Conservation (phyloP, 2,329 filamentous ascomycete species). For the Pseudopithomyces maydicus region DNA sequence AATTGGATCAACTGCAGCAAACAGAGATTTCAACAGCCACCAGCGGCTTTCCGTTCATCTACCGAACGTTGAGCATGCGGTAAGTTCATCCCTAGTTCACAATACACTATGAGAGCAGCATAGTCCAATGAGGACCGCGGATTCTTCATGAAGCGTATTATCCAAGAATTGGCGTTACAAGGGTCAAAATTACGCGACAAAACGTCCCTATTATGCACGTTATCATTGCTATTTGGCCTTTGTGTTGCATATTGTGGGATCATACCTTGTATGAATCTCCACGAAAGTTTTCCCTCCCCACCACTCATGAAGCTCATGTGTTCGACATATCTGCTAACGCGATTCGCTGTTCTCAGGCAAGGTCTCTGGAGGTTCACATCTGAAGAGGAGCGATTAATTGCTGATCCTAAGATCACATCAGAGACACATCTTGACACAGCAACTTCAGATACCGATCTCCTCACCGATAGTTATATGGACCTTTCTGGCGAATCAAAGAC, state of each 20-base stretch:
- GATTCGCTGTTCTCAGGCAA: constrained; percentile 7
- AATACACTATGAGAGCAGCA: no score
- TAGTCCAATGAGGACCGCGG: no score
- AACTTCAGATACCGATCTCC: constrained; percentile 36
- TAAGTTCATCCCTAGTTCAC: neutral
- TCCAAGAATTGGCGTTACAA: no score
- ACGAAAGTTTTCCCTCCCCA: no score
- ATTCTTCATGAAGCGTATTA: no score
- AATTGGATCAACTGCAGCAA: constrained; percentile 20
- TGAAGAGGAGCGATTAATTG: constrained; percentile 19
- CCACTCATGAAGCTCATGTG: no score
- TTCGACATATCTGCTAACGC: neutral
- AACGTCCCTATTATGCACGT: no score
- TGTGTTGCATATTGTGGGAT: no score
- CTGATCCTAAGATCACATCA: constrained; percentile 28
- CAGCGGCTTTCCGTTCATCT: constrained; percentile 30
- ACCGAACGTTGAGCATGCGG: constrained; percentile 32
- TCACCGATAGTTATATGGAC: constrained; percentile 2
- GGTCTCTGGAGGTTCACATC: constrained; percentile 30
- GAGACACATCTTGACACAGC: constrained; percentile 28
- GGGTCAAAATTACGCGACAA: no score
- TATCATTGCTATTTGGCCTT: no score
- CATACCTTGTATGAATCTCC: neutral
- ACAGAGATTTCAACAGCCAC: constrained; percentile 26
- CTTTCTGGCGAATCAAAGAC: constrained; percentile 27